phyloP scores from a whole-genome alignment of 306 rosid genomes.

The Pyrus betulifolia region DNA sequence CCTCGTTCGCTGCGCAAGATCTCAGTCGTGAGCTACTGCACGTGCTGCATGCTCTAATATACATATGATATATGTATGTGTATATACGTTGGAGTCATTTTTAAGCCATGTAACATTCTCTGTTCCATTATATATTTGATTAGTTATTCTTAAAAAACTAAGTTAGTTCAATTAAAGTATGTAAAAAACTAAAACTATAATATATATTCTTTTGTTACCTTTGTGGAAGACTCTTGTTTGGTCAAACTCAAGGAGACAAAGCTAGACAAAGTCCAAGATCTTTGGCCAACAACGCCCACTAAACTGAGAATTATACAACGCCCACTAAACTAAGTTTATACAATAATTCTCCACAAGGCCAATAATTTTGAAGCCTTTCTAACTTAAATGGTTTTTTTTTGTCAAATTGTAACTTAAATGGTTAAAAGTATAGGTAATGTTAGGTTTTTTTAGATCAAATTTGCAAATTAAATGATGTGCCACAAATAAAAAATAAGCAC shows the following conservation, averaged over 20 bases:
- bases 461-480: too few species aligned
- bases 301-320: slow-evolving; percentile 15
- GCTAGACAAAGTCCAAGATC: neutral
- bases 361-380: neutral
- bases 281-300: slow-evolving; percentile 34
- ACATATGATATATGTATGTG: neutral
- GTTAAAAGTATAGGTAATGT: neutral
- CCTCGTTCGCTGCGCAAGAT: slow-evolving; percentile 35
- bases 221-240: slow-evolving; percentile 3
- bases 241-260: slow-evolving; percentile 31
- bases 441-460: too few species aligned
- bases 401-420: too few species aligned
- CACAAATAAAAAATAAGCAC: too few species aligned
- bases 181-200: neutral
- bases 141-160: neutral
- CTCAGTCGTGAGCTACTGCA: slow-evolving; percentile 35
- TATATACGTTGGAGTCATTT: slow-evolving; percentile 34
- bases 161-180: neutral
- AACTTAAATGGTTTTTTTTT: too few species aligned
- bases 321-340: slow-evolving; percentile 28
- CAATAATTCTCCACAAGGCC: neutral
- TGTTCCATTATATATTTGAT: neutral
- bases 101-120: slow-evolving; percentile 31
- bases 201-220: neutral
- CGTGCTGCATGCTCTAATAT: slow-evolving; percentile 37